Base-by-base conservation (phyloP, 495 filamentous ascomycete genomes). In the Parmelia sp. region DNA sequence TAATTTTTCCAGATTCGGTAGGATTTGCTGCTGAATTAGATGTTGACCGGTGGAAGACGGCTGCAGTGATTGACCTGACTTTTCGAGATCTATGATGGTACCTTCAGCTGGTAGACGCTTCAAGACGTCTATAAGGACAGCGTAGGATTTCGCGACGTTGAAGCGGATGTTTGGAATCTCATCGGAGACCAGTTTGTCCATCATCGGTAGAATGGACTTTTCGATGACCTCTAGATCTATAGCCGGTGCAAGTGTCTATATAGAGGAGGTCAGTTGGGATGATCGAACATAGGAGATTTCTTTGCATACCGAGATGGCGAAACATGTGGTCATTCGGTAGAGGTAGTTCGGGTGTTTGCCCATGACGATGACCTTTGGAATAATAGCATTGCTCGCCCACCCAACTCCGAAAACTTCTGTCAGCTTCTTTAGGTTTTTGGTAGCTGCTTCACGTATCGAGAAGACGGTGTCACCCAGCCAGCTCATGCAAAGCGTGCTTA, bases 391-490 rank as follows among this genome's bases (percentile, higher is more conserved):
- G 76, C 86, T 91, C n/a, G 94, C 92, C 94, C 94, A 98, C 58
- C 96, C 90, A 21, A 97, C 92, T 19, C 94, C 94, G 72, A 98
- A 98, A 0, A 98, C 94, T 74, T 97, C 95, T 17, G 94, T 98
- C 44, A 98, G 83, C 81, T 97, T 97, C 82, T 93, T 96, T 61
- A 98, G 77, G 74, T 98, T 98, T 71, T 92, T 90, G 33, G 94
- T 98, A 31, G 93, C 94, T 29, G 94, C 94, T 75, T 98, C 94
- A 65, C 94, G 86, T 71, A 98, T 98, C 15, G 92, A 96, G 79
- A 96, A 98, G 66, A 98, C 94, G 1, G 94, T 97, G 71, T 98
- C 94, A 33, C 95, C 95, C n/a, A 98, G 83, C 94, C 94, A 98
- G 65, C 90, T 89, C 94, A 98, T 98, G 81, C 94, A 98, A 27